Conservation (phyloP, 805 yeast species). For the Nakazawaea wickerhamii region DNA sequence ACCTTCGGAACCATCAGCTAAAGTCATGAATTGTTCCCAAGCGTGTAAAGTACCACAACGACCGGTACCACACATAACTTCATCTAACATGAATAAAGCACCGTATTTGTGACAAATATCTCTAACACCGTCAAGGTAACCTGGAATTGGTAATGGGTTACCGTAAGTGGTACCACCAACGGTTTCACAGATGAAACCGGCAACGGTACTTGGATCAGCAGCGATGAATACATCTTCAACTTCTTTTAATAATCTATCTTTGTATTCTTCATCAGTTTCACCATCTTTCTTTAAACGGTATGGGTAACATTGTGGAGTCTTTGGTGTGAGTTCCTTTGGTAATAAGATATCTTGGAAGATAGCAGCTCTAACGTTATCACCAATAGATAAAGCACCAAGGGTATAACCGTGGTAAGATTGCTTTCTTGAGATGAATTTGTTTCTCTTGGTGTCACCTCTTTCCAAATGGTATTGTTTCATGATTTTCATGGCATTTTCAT, state of each 20-base stretch:
- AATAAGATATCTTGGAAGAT: conserved; percentile 24
- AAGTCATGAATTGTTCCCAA: conserved; percentile 36
- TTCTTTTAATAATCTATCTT: conserved; percentile 30
- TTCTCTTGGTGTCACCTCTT: conserved; percentile 29
- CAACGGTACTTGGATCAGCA: conserved; percentile 37
- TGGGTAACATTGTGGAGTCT: conserved; percentile 27
- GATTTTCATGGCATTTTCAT: conserved; percentile 67
- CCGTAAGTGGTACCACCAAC: conserved; percentile 43
- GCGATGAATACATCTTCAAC: conserved; percentile 34
- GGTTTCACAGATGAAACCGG: conserved; percentile 38
- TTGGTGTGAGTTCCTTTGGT: conserved; percentile 21
- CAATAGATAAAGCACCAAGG: conserved; percentile 37
- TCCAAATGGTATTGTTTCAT: conserved; percentile 40
- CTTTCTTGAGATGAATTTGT: conserved; percentile 32
- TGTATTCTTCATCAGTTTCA: conserved; percentile 34
- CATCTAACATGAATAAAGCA: conserved; percentile 42
- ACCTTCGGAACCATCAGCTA: conserved; percentile 17
- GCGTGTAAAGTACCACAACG: conserved; percentile 44
- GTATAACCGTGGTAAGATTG: conserved; percentile 44
- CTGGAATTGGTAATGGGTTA: conserved; percentile 37
- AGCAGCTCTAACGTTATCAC: conserved; percentile 28
- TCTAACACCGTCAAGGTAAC: conserved; percentile 39
- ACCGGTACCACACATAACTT: conserved; percentile 54
- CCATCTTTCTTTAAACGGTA: conserved; percentile 28
- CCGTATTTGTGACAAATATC: conserved; percentile 46